Base-by-base conservation (phyloP, 108 stramenopile species). In the Skeletonema potamos region DNA sequence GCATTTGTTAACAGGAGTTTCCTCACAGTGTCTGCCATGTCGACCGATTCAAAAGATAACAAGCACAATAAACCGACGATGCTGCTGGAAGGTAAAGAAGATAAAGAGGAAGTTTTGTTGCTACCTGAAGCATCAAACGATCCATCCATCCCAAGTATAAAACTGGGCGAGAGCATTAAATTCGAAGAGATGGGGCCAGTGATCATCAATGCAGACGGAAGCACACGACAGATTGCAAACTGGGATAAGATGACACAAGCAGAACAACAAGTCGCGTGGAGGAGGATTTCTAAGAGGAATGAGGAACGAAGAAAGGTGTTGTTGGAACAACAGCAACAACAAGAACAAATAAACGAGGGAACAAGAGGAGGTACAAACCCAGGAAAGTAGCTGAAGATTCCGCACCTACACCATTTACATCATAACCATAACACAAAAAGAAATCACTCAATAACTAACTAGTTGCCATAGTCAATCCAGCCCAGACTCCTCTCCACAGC, bases 101-200 rank as follows among this genome's bases (percentile, higher is more conserved):
- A 62, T 11, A 27, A 59, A 24, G 27, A 37, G 4, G 60, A 69
- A 22, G 68, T 77, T 48, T 72, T 81, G 13, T 67, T 84, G 2
- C 85, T 84, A 27, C 74, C 77, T 17, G 72, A 69, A 28, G 76
- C 76, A 18, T 68, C 80, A 54, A 33, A 76, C 18, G 74, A 88
- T 64, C 30, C 79, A 17, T 68, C 85, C 39, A 70, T 92, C 44
- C 91, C 89, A 4, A 68, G 60, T 36, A 83, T 91, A 43, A 64
- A 77, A 57, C 76, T 95, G 17, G 93, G 93, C 7, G 91, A 92
- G 55, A 83, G 85, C 39, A 91, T 95, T 8, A 44, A 67, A 37
- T 88, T 95, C 60, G 94, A 90, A 68, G 79, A 85, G 69, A 82
- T 88, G 81, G 94, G 94, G 17, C 94, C 94, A 5, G 85, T 95